Percentiles rank a stretch among this genome's conserved stretches.
These are phyloP conservation scores for Moesziomyces globuligerus DNA, from an alignment of 1,284 basidiomycete species.

Conservation along the genomic window DNA sequence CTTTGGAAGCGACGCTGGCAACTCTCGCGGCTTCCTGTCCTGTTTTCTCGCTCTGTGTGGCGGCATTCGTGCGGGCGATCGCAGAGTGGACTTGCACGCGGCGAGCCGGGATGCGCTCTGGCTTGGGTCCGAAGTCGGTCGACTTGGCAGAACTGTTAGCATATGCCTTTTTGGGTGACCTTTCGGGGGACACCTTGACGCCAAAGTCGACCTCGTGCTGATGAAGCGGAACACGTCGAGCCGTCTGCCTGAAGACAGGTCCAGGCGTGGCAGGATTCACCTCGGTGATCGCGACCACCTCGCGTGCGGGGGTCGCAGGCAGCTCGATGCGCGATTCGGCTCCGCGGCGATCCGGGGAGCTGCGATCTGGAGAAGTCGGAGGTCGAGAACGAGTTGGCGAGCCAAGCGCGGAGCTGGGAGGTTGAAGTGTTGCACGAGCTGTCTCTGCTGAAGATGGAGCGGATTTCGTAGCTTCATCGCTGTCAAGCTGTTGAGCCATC, in stretches of 20 bases:
- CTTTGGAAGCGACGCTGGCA: constrained; percentile 34
- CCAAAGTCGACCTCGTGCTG: constrained; percentile 51
- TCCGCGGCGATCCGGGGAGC: too few species aligned
- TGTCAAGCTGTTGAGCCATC: not conserved
- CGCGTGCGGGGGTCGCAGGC: constrained; percentile 10
- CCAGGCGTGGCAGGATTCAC: constrained; percentile 26
- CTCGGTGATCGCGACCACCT: not conserved
- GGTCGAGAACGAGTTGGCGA: not conserved
- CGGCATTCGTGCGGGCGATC: constrained; percentile 2
- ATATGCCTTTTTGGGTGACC: constrained; percentile 32
- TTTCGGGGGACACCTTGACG: constrained; percentile 42
- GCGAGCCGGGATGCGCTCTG: constrained; percentile 39
- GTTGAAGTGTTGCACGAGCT: not conserved
- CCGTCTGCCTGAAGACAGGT: constrained; percentile 41
- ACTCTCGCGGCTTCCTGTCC: constrained; percentile 2
- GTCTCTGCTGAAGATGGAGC: constrained; percentile 11
- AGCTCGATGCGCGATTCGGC: not conserved
- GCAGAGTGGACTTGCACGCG: constrained; percentile 22
- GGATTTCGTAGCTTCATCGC: not conserved
- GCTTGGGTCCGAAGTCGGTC: constrained; percentile 22
- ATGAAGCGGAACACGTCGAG: constrained; percentile 39
- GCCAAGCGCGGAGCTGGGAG: not conserved
- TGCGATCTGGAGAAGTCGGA: constrained; percentile 3
- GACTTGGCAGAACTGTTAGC: constrained; percentile 30
- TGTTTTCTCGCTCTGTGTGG: constrained; percentile 2